Conservation (phyloP, 2,329 filamentous ascomycete species). For the Fusarium pseudocircinatum region DNA sequence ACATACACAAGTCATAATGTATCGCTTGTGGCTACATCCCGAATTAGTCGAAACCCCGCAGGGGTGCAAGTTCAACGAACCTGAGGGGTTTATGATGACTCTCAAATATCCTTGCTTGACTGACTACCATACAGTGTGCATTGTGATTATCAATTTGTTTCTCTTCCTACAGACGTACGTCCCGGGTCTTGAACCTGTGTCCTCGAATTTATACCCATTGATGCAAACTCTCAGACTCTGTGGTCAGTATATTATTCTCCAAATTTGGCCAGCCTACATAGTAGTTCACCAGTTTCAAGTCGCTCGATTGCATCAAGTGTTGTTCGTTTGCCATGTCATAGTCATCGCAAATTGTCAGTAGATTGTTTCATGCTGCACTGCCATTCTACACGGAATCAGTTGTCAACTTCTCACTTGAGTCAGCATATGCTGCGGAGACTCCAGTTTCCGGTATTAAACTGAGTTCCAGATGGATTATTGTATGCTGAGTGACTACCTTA, state of each 20-base stretch:
- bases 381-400: slow-evolving; percentile 10
- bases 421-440: slow-evolving; percentile 7
- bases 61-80: slow-evolving; percentile 37
- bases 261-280: background rate
- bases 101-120: background rate
- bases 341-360: background rate
- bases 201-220: background rate
- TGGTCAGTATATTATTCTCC: background rate
- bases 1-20: slow-evolving; percentile 9
- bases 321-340: slow-evolving; percentile 10
- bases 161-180: background rate
- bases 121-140: background rate
- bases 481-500: background rate
- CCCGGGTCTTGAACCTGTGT: background rate
- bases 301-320: background rate
- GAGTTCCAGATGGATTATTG: background rate
- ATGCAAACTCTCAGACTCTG: background rate
- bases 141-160: background rate
- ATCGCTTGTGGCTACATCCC: slow-evolving; percentile 19
- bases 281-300: background rate
- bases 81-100: slow-evolving; percentile 34
- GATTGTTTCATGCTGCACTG: slow-evolving; percentile 23
- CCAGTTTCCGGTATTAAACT: slow-evolving; percentile 15
- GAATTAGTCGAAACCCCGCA: slow-evolving; percentile 16
- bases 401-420: slow-evolving; percentile 30